phyloP scores from a whole-genome alignment of 768 basidiomycete species.

The Lactarius pseudohatsudake region DNA sequence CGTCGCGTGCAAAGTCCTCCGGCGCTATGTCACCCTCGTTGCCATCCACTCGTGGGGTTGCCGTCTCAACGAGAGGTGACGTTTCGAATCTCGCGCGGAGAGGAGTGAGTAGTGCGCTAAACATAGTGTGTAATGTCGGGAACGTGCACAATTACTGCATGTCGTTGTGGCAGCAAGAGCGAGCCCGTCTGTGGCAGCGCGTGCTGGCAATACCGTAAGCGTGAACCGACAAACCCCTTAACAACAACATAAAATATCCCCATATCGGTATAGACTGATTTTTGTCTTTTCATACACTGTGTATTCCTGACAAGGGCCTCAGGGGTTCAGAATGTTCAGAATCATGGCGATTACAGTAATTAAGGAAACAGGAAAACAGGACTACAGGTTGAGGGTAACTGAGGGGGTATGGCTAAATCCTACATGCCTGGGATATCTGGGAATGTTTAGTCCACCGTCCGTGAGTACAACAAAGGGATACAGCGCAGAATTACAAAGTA shows the following conservation, averaged over 20 bases:
- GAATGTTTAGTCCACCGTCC: conserved; percentile 5
- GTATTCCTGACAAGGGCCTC: too few species aligned
- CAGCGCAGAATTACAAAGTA: conserved; percentile 15
- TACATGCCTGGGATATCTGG: conserved; percentile 15
- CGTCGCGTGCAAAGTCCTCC: conserved; percentile 74
- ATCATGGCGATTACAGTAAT: neutral
- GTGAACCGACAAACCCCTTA: neutral
- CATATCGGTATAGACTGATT: neutral
- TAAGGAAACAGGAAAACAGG: conserved; percentile 2
- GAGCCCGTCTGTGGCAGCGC: neutral
- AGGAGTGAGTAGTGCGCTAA: conserved; percentile 38
- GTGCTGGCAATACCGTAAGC: neutral
- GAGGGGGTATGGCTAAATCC: conserved; percentile 23
- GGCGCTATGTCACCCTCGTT: conserved; percentile 47
- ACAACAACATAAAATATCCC: neutral
- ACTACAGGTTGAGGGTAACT: conserved; percentile 13
- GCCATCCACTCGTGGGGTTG: conserved; percentile 9
- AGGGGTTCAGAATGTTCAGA: too few species aligned
- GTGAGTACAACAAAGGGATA: conserved; percentile 24
- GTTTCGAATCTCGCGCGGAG: conserved; percentile 37
- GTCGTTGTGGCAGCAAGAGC: conserved; percentile 11
- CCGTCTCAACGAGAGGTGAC: conserved; percentile 21
- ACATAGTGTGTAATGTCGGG: conserved; percentile 30
- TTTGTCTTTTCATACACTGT: neutral
- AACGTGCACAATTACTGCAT: conserved; percentile 13